Evolutionary conservation across 2,329 filamentous ascomycete species (phyloP).

Genomic region (Verticillium isaacii): DNA sequence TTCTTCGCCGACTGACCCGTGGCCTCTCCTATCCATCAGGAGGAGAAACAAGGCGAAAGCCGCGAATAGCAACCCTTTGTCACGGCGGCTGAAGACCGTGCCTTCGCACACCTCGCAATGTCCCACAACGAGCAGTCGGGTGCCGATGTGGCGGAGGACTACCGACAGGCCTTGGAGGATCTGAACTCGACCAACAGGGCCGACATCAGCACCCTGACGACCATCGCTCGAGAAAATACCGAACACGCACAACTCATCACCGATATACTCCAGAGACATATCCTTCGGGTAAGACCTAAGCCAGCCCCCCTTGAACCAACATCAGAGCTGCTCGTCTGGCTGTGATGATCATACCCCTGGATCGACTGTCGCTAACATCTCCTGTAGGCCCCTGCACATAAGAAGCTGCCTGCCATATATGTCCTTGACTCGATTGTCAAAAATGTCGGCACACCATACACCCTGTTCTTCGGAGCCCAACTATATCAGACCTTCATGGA

Average conservation of each 20-base stretch:
- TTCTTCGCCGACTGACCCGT: not conserved
- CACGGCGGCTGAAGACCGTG: too few species aligned
- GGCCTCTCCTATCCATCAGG: not conserved
- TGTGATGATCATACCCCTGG: not conserved
- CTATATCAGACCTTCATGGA: constrained; percentile 96
- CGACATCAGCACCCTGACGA: constrained; percentile 94
- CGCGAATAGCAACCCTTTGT: not conserved
- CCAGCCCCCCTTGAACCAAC: not conserved
- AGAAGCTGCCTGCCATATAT: constrained; percentile 93
- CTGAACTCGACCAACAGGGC: constrained; percentile 85
- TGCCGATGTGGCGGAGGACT: constrained; percentile 91
- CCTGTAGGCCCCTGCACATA: constrained; percentile 72
- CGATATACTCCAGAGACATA: constrained; percentile 84
- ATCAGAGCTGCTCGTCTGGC: not conserved
- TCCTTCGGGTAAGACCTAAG: constrained; percentile 74
- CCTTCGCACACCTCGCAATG: constrained; percentile 9
- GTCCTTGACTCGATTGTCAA: constrained; percentile 98
- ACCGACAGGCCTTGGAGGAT: constrained; percentile 88
- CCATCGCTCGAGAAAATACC: constrained; percentile 96
- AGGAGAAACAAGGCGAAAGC: not conserved
- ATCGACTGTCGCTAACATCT: constrained; percentile 28
- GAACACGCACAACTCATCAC: constrained; percentile 93
- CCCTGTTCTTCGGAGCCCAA: constrained; percentile 86
- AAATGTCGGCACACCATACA: constrained; percentile 97
- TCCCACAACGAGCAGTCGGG: constrained; percentile 51